Base-by-base conservation (phyloP, 2,329 filamentous ascomycete genomes). In the Scedosporium dehoogii region DNA sequence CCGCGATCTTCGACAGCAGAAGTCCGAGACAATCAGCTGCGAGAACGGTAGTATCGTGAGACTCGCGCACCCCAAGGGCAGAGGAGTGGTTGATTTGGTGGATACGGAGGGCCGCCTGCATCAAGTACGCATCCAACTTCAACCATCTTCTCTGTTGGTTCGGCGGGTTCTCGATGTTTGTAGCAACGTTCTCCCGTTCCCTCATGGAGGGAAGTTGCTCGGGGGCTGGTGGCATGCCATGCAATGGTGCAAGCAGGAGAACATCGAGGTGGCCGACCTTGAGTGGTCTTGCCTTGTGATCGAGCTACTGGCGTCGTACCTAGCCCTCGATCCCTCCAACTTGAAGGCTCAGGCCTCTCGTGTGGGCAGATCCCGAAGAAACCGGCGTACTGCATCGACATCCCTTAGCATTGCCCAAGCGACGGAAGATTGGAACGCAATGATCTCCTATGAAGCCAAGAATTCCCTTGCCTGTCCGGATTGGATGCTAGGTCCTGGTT, bases 141-240 rank as follows among this genome's bases (percentile, higher is more conserved):
- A 88, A 64, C 88, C 90, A 10, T 78, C 76, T 14, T 85, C 83
- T 59, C 76, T 79, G n/a, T 79, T 87, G 59, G 86, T 90, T 4
- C 78, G 77, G 29, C 84, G 79, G 61, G 75, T 86, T 7, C 74
- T 92, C 7, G 78, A 83, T 38, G 75, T 84, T 16, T 88, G 87
- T 69, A 82, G 82, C 63, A 85, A 87, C 65, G 80, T 89, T 41
- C 71, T 92, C 29, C 83, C 84, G 6, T 76, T 84, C 21, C 77
- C 79, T 0, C 78, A 82, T 48, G 84, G 75, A 64, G 87, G 78
- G 75, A 89, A 78, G 27, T 74, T 91, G 9, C 75, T 90, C 63
- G 80, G 86, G 9, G 85, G 82, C 2, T 92, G 89, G 88, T 89
- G 89, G 82, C 86, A 90, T 69, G 80, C 84, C 21, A 82, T 89